Conservation (phyloP, 441 rosid species). For the Adansonia gregorii region DNA sequence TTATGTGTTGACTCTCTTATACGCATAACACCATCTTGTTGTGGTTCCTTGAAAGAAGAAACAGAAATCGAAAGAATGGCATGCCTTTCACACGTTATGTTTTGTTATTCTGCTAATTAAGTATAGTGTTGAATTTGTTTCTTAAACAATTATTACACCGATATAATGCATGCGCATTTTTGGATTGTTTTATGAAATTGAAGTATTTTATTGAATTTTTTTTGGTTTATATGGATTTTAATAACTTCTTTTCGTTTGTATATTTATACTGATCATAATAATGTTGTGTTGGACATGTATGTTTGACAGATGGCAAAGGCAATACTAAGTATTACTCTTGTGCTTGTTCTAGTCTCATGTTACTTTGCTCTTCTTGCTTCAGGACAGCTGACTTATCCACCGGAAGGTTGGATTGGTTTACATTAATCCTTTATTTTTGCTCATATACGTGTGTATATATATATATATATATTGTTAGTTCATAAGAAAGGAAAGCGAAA, state of each 20-base stretch:
- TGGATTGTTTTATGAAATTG: neutral
- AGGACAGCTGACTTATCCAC: conserved; percentile 30
- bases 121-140: neutral
- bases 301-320: conserved; percentile 19
- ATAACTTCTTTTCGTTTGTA: neutral
- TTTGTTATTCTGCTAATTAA: neutral
- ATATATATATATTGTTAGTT: neutral
- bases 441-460: no score
- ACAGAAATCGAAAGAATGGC: neutral
- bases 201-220: neutral
- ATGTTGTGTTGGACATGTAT: neutral
- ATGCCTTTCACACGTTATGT: neutral
- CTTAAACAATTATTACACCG: neutral
- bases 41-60: neutral
- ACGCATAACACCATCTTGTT: neutral
- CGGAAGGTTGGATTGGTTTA: conserved; percentile 30
- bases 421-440: neutral
- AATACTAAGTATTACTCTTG: neutral
- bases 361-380: conserved; percentile 29
- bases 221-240: neutral
- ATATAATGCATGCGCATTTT: neutral
- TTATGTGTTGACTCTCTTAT: neutral
- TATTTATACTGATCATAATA: neutral
- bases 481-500: neutral
- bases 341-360: conserved; percentile 25